phyloP scores from a whole-genome alignment of 306 rosid genomes.

The Luffa aegyptiaca region DNA sequence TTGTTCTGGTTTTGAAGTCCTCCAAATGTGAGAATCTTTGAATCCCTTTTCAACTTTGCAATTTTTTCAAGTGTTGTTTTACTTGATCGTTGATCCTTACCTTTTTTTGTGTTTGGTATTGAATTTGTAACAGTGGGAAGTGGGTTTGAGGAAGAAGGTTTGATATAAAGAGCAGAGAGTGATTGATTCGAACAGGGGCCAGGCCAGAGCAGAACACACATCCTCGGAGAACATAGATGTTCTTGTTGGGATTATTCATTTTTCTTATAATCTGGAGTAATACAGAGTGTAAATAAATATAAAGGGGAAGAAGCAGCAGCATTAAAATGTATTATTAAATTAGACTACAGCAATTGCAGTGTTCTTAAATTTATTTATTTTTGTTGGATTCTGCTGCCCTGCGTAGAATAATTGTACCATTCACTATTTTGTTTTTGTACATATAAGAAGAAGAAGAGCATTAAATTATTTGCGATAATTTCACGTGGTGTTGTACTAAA shows the following conservation, averaged over 20 bases:
- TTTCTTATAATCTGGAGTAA: no score
- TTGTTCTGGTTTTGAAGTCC: conserved; percentile 10
- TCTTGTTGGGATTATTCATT: background rate
- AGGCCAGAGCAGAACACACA: background rate
- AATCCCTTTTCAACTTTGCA: background rate
- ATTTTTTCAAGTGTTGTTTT: no score
- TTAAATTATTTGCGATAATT: no score
- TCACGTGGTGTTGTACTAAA: no score
- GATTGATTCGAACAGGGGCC: background rate
- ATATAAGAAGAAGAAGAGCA: no score
- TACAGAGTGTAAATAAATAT: background rate
- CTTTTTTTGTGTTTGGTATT: background rate
- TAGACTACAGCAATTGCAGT: no score
- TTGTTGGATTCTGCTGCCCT: no score
- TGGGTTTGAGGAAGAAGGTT: background rate
- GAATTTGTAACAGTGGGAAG: conserved; percentile 7
- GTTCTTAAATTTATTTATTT: no score
- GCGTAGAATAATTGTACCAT: no score
- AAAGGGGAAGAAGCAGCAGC: background rate
- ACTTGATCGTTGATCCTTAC: no score
- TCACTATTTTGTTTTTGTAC: no score
- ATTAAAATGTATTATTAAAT: no score
- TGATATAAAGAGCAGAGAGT: conserved; percentile 4
- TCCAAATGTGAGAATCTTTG: background rate
- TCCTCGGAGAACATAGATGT: background rate